phyloP scores from a whole-genome alignment of 2,329 filamentous ascomycete species.

The Pseudogymnoascus sp. region DNA sequence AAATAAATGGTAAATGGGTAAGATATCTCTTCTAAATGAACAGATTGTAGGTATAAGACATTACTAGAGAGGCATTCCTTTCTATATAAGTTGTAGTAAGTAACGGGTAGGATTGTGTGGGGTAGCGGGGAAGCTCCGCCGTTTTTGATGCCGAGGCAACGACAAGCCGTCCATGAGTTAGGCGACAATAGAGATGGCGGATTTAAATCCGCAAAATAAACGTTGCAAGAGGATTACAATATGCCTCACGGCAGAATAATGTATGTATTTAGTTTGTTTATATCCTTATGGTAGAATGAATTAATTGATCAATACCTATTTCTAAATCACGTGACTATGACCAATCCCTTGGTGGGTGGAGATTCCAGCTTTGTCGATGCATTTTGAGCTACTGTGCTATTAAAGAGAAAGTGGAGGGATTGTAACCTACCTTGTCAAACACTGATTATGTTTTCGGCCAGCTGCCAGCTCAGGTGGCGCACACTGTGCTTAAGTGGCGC shows the following conservation, averaged over 20 bases:
- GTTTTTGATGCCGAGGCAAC: neutral
- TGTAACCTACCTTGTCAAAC: too few relatives aligned
- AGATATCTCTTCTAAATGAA: neutral
- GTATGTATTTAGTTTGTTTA: neutral
- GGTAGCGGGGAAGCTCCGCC: slow-evolving; percentile 1
- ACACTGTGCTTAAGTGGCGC: neutral
- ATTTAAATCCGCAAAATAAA: neutral
- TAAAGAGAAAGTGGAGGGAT: too few relatives aligned
- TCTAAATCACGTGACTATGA: too few relatives aligned
- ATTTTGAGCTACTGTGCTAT: too few relatives aligned
- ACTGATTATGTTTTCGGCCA: neutral
- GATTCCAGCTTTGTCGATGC: too few relatives aligned
- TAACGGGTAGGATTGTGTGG: neutral
- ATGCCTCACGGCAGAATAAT: neutral
- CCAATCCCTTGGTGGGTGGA: too few relatives aligned
- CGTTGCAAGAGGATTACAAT: neutral
- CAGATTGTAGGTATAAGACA: neutral
- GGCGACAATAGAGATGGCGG: neutral
- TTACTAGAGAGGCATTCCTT: neutral
- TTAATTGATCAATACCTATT: too few relatives aligned
- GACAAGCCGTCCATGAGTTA: neutral
- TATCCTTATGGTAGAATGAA: neutral
- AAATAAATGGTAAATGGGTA: neutral
- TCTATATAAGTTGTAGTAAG: neutral
- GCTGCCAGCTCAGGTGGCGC: neutral